These are phyloP conservation scores for Xylariaceae sp. DNA, from an alignment of 2,329 filamentous ascomycete genomes.

Conservation along the genomic window DNA sequence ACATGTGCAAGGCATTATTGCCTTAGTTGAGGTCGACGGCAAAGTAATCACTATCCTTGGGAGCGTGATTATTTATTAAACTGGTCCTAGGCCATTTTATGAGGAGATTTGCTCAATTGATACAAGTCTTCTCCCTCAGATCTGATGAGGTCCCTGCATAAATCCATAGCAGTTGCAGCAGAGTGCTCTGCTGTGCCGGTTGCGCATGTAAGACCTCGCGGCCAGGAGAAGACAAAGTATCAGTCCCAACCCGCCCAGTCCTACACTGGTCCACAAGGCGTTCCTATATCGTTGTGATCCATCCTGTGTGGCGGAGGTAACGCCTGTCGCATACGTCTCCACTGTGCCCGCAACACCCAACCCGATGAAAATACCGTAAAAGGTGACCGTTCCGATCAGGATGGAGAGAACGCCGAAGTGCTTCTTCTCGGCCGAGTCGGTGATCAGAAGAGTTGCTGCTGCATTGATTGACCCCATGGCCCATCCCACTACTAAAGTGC, in stretches of 20 bases:
- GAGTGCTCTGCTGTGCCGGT: no score
- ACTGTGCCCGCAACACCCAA: conserved; percentile 60
- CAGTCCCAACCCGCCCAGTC: conserved; percentile 15
- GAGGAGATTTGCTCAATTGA: no score
- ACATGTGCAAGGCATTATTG: no score
- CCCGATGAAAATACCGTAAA: conserved; percentile 60
- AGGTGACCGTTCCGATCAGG: conserved; percentile 45
- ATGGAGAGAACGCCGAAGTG: conserved; percentile 22
- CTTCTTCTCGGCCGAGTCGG: conserved; percentile 38
- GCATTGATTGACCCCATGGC: conserved; percentile 64
- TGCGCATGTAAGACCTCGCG: no score
- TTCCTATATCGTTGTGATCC: conserved; percentile 16
- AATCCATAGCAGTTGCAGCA: conserved; percentile 3
- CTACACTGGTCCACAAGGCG: conserved; percentile 16
- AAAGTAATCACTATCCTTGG: no score
- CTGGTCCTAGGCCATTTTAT: no score
- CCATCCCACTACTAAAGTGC: conserved; percentile 49
- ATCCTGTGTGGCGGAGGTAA: conserved; percentile 4
- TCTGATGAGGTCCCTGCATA: conserved; percentile 1
- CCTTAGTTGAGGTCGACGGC: no score
- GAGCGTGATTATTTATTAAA: no score
- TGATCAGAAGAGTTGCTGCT: conserved; percentile 52
- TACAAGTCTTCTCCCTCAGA: background rate
- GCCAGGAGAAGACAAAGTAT: conserved; percentile 13
- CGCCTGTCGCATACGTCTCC: conserved; percentile 33